These are phyloP conservation scores for Calonectria multiphialidica DNA, from an alignment of 2,329 filamentous ascomycete genomes.

Conservation along the genomic window DNA sequence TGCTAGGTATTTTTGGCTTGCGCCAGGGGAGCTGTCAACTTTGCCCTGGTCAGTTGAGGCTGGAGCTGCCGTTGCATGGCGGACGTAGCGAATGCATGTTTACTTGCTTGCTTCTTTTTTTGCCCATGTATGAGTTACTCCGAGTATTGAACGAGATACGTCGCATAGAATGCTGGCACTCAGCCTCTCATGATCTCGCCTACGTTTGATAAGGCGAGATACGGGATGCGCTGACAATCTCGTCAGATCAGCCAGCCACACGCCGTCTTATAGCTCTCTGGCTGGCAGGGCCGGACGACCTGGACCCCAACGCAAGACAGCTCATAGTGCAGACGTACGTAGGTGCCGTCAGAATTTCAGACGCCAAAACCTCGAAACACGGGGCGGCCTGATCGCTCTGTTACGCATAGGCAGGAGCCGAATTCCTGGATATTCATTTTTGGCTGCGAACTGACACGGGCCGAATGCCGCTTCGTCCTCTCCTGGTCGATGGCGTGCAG, in stretches of 20 bases:
- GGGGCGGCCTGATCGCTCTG: conserved; percentile 1
- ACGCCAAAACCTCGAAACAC: neutral
- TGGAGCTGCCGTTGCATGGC: conserved; percentile 6
- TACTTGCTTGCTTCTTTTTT: neutral
- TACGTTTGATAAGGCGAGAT: neutral
- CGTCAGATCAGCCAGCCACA: neutral
- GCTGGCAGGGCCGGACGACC: neutral
- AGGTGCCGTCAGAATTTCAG: neutral
- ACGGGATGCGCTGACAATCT: neutral
- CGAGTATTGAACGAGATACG: conserved; percentile 1
- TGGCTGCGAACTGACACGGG: conserved; percentile 16
- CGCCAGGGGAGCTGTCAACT: neutral
- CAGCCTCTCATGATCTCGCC: neutral
- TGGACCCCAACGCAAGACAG: neutral
- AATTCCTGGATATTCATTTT: conserved; percentile 9
- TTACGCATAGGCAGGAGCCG: conserved; percentile 12
- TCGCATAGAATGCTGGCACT: neutral
- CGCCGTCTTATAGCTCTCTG: neutral
- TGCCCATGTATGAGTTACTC: neutral
- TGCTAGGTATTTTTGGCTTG: conserved; percentile 7
- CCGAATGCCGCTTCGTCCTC: conserved; percentile 18
- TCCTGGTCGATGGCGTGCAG: conserved; percentile 23
- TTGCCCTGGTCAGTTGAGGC: conserved; percentile 9
- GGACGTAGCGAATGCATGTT: neutral
- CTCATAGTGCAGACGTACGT: neutral